phyloP scores from a whole-genome alignment of 352 stramenopile species.

The Aphanomyces astaci region DNA sequence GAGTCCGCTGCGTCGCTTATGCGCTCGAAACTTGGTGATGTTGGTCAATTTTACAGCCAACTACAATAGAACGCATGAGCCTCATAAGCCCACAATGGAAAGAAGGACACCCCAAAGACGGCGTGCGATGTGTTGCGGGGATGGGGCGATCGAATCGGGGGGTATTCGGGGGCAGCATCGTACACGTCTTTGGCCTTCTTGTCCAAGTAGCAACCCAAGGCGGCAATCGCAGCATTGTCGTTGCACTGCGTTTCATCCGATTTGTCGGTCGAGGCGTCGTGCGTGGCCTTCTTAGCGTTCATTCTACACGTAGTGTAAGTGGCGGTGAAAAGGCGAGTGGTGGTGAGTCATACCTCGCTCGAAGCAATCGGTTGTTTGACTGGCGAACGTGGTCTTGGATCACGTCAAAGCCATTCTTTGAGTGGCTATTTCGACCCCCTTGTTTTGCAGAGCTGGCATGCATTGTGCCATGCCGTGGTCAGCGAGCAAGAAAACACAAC shows the following conservation, averaged over 20 bases:
- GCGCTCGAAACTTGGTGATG: not conserved
- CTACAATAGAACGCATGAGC: not conserved
- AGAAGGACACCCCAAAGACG: not conserved
- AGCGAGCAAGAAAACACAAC: not conserved
- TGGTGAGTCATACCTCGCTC: not conserved
- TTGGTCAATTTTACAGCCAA: slow-evolving; percentile 8
- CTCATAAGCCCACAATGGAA: not conserved
- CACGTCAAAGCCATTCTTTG: slow-evolving; percentile 18
- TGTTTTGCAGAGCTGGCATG: not conserved
- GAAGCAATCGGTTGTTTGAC: slow-evolving; percentile 13
- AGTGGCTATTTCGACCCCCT: not conserved
- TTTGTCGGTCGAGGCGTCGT: not conserved
- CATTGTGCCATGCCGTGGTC: not conserved
- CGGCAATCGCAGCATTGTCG: not conserved
- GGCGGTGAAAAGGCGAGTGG: not conserved
- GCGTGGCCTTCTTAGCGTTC: not conserved
- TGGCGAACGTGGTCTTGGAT: slow-evolving; percentile 20
- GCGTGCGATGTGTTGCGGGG: not conserved
- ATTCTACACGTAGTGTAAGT: not conserved
- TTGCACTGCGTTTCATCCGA: not conserved
- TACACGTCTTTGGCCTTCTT: not conserved
- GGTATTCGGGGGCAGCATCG: not conserved
- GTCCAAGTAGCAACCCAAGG: not conserved
- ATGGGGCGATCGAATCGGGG: not conserved
- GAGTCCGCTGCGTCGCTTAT: slow-evolving; percentile 18